Evolutionary conservation across 2,329 filamentous ascomycete species (phyloP).

Genomic region (Sphaerulina vaccinii): DNA sequence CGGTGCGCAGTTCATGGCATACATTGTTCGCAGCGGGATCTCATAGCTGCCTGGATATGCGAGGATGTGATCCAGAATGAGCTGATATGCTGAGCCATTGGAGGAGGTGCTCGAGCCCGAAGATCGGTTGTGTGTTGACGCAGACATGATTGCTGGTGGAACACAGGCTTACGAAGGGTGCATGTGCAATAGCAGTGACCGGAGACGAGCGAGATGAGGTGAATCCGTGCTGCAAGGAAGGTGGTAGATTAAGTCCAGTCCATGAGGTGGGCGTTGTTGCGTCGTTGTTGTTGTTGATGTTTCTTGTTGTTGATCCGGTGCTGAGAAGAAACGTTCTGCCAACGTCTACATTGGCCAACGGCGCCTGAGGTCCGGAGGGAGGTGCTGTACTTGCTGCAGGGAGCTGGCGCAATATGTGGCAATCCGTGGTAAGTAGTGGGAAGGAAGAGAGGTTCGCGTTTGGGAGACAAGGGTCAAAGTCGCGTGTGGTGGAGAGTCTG

Average conservation of each 20-base stretch:
- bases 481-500: too few species aligned
- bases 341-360: too few species aligned
- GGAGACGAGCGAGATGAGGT: conserved; percentile 1
- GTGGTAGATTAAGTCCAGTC: too few species aligned
- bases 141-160: conserved; percentile 7
- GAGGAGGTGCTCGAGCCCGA: conserved; percentile 35
- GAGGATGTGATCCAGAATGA: conserved; percentile 59
- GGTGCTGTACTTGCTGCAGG: too few species aligned
- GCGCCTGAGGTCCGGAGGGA: too few species aligned
- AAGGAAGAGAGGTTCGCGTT: too few species aligned
- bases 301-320: background rate
- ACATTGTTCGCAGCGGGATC: conserved; percentile 66
- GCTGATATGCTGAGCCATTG: conserved; percentile 44
- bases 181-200: conserved; percentile 12
- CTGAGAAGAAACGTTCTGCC: too few species aligned
- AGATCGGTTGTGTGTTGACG: conserved; percentile 27
- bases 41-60: conserved; percentile 64
- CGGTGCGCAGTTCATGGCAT: conserved; percentile 62
- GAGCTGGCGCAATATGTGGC: too few species aligned
- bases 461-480: too few species aligned
- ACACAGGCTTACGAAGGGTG: conserved; percentile 1
- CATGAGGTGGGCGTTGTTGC: too few species aligned
- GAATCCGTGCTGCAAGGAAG: background rate
- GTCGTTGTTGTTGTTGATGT: too few species aligned
- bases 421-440: too few species aligned